A percentile compares a stretch with the other conserved stretches of the same genome.
Evolutionary conservation across 1,139 yeast species (phyloP).

Genomic region (Hemisphaericaspora subhashii): DNA sequence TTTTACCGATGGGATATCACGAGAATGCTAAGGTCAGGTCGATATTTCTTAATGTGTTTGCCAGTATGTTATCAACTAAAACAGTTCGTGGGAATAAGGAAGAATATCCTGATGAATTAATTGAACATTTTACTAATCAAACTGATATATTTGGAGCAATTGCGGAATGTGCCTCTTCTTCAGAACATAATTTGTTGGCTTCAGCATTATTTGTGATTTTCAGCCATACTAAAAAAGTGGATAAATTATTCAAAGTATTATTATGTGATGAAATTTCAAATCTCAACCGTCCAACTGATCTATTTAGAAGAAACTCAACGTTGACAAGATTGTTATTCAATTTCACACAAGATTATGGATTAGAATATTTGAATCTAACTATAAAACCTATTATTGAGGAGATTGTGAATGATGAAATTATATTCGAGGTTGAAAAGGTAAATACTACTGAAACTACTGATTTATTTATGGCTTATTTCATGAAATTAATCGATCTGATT

Average conservation of each 20-base stretch:
- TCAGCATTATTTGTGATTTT: slow-evolving; percentile 65
- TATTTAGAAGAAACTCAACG: slow-evolving; percentile 78
- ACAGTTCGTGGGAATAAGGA: slow-evolving; percentile 23
- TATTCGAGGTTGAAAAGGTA: slow-evolving; percentile 68
- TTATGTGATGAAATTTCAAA: slow-evolving; percentile 61
- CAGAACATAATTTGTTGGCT: slow-evolving; percentile 54
- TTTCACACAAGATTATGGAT: slow-evolving; percentile 67
- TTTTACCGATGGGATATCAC: slow-evolving; percentile 78
- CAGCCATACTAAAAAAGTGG: slow-evolving; percentile 52
- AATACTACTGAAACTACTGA: slow-evolving; percentile 36
- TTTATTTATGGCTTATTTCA: slow-evolving; percentile 58
- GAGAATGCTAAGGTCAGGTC: slow-evolving; percentile 63
- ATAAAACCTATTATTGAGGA: slow-evolving; percentile 58
- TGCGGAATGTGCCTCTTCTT: slow-evolving; percentile 63
- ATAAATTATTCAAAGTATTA: slow-evolving; percentile 56
- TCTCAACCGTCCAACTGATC: slow-evolving; percentile 65
- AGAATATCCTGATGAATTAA: slow-evolving; percentile 28
- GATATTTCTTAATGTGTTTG: slow-evolving; percentile 75
- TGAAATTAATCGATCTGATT: slow-evolving; percentile 61
- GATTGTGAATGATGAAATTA: slow-evolving; percentile 49
- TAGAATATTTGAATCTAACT: slow-evolving; percentile 52
- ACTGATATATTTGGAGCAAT: slow-evolving; percentile 50
- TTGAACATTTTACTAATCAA: slow-evolving; percentile 23
- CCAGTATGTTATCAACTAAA: slow-evolving; percentile 56
- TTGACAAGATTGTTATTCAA: slow-evolving; percentile 76